Conservation (phyloP, 2,329 filamentous ascomycete genomes). For the Aspergillus spinulosporus region DNA sequence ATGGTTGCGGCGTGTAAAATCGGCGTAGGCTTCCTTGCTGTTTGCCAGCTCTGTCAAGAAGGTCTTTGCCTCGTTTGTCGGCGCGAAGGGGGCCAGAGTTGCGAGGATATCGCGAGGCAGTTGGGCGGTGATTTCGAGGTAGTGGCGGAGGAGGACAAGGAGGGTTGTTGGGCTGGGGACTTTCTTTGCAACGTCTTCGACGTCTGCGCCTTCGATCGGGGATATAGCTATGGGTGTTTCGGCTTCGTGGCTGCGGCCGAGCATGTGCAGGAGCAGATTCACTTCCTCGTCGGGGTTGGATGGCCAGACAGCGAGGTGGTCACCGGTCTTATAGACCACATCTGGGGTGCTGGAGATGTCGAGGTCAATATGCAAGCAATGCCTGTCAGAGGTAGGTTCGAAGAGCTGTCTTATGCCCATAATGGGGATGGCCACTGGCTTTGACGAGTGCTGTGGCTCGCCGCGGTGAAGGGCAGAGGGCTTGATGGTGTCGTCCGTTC, state of each 20-base stretch:
- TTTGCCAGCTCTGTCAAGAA: slow-evolving; percentile 79
- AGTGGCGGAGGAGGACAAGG: slow-evolving; percentile 80
- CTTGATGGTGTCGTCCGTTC: slow-evolving; percentile 69
- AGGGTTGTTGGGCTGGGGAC: slow-evolving; percentile 88
- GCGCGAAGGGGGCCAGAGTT: slow-evolving; percentile 78
- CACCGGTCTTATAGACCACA: slow-evolving; percentile 86
- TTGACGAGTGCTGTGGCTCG: slow-evolving; percentile 77
- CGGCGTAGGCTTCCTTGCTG: slow-evolving; percentile 83
- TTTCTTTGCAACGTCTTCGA: slow-evolving; percentile 71
- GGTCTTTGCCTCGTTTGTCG: slow-evolving; percentile 72
- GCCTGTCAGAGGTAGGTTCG: slow-evolving; percentile 69
- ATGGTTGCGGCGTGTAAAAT: slow-evolving; percentile 70
- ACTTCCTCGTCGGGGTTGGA: slow-evolving; percentile 85
- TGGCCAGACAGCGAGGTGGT: slow-evolving; percentile 90
- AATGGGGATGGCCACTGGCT: slow-evolving; percentile 74
- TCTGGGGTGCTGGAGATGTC: slow-evolving; percentile 75
- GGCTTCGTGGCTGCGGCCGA: slow-evolving; percentile 56
- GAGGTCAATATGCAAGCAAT: slow-evolving; percentile 88
- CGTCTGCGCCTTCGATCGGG: slow-evolving; percentile 9
- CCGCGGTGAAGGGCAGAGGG: slow-evolving; percentile 79
- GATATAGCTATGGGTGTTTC: slow-evolving; percentile 56
- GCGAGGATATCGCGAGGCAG: slow-evolving; percentile 90
- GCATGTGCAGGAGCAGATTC: slow-evolving; percentile 72
- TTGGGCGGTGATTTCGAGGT: slow-evolving; percentile 87
- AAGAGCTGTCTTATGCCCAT: slow-evolving; percentile 78